Base-by-base conservation (phyloP, 139 green algal genomes). In the Medakamo hakoo region DNA sequence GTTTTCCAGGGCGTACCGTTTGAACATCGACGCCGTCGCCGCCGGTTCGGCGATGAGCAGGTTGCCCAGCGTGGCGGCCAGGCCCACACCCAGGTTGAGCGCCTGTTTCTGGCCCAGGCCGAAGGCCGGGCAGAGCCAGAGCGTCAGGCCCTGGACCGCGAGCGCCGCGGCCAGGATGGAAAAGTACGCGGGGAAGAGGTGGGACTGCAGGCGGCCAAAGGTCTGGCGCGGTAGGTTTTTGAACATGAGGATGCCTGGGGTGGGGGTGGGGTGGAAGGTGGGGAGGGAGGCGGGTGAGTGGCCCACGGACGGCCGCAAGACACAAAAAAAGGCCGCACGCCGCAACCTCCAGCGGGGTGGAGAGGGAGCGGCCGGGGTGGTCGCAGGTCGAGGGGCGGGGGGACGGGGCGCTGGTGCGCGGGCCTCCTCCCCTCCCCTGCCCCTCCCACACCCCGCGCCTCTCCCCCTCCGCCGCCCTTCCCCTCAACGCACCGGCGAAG, bases 1-100 rank as follows among this genome's bases (percentile, higher is more conserved):
- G 58, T 86, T 86, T 67, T 89, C 82, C 58, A 87, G 60, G 24
- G 73, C 71, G 58, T 89, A 89, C 28, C 82, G 63, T 74, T 88
- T 28, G 56, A 88, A 81, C 80, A 91, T 87, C 49, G 85, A 57
- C 1, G 28, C 56, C 0, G 81, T 90, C 32, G 72, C 67, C 18
- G 59, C 21, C 3, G 84, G 84, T 76, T 88, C 84, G 2, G 83
- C 32, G 1, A 59, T 66, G 27, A 88, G 60, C 58, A 76, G 70
- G 69, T 86, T 88, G 49, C 57, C 55, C 14, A 87, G 59, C 4
- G 68, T 71, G 55, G 52, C 63, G 3, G 40, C 68, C 23, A 88
- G 65, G 2, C 72, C 71, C 25, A 79, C 67, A 26, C 67, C 24
- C 3, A 72, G 48, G 0, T 30, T 63, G 27, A 68, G 30, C 27